phyloP scores from a whole-genome alignment of 2,329 filamentous ascomycete genomes.

The Metarhizium rileyi region DNA sequence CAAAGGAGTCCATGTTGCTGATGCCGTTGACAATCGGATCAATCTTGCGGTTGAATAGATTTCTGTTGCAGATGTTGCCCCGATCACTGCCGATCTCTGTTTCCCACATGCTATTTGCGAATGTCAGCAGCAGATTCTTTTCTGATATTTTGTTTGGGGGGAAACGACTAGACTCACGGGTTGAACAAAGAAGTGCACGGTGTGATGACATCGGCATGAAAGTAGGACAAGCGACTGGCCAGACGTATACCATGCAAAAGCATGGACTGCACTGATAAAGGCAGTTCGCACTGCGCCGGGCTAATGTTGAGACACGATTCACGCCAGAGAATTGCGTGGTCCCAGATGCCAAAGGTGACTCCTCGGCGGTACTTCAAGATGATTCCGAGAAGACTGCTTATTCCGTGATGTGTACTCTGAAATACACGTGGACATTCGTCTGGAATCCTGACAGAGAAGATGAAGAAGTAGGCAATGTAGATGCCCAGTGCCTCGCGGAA shows the following conservation, averaged over 20 bases:
- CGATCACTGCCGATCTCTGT: constrained; percentile 50
- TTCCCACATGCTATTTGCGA: constrained; percentile 40
- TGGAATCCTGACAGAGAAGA: constrained; percentile 48
- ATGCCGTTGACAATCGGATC: constrained; percentile 58
- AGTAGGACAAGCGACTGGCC: constrained; percentile 33
- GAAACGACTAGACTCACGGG: constrained; percentile 26
- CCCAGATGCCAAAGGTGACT: constrained; percentile 53
- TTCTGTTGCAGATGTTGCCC: constrained; percentile 45
- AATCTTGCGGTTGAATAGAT: constrained; percentile 48
- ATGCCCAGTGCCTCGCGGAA: constrained; percentile 25
- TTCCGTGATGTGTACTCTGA: constrained; percentile 53
- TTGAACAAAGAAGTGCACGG: constrained; percentile 53
- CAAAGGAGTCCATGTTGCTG: constrained; percentile 52
- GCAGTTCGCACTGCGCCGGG: constrained; percentile 37
- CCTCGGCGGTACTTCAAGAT: constrained; percentile 51
- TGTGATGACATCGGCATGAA: constrained; percentile 50
- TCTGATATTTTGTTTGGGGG: too few relatives aligned
- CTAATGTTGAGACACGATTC: constrained; percentile 42
- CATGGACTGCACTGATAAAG: constrained; percentile 38
- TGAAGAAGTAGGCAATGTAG: constrained; percentile 38
- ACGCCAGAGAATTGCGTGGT: constrained; percentile 53
- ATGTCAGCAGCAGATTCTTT: too few relatives aligned
- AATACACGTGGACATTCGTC: constrained; percentile 50
- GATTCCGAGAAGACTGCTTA: constrained; percentile 50
- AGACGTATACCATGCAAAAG: constrained; percentile 37